These are phyloP conservation scores for Nematocida homosporus DNA, from an alignment of 371 early-diverging fungal genomes.

Conservation along the genomic window DNA sequence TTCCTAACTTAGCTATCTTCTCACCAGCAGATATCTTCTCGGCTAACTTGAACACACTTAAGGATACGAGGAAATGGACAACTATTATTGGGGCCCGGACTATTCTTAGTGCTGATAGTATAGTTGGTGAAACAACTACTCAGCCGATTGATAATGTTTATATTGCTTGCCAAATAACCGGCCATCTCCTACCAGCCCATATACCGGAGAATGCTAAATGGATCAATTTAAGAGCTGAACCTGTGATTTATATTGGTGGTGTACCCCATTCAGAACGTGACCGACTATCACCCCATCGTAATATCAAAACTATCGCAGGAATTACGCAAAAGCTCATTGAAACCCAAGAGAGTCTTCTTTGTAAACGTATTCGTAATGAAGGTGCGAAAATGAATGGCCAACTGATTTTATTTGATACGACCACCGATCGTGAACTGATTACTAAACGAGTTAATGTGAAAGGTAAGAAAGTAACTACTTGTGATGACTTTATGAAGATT, in stretches of 20 bases:
- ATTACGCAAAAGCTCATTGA: constrained; percentile 72
- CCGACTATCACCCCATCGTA: constrained; percentile 2
- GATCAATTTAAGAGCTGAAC: constrained; percentile 49
- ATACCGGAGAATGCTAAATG: neutral
- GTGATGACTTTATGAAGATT: constrained; percentile 25
- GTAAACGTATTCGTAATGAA: constrained; percentile 70
- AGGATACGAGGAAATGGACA: constrained; percentile 5
- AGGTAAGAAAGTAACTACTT: constrained; percentile 24
- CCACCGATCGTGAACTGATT: neutral
- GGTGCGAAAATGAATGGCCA: constrained; percentile 52
- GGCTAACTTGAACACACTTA: neutral
- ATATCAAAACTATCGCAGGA: constrained; percentile 68
- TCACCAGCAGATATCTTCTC: neutral
- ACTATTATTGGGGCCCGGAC: constrained; percentile 33
- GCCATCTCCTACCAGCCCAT: neutral
- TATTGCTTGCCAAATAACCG: constrained; percentile 8
- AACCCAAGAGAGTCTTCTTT: constrained; percentile 72
- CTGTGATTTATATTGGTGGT: constrained; percentile 48
- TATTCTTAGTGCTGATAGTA: constrained; percentile 2
- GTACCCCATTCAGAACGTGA: constrained; percentile 53
- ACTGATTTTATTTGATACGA: constrained; percentile 31
- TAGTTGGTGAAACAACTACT: no score
- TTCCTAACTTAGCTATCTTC: neutral
- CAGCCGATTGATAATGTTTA: neutral
- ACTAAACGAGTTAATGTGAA: constrained; percentile 30